Percentiles rank a stretch among this genome's conserved stretches.
Evolutionary conservation across 371 early-diverging fungal species (phyloP).

Genomic region (Mortierella sp.): DNA sequence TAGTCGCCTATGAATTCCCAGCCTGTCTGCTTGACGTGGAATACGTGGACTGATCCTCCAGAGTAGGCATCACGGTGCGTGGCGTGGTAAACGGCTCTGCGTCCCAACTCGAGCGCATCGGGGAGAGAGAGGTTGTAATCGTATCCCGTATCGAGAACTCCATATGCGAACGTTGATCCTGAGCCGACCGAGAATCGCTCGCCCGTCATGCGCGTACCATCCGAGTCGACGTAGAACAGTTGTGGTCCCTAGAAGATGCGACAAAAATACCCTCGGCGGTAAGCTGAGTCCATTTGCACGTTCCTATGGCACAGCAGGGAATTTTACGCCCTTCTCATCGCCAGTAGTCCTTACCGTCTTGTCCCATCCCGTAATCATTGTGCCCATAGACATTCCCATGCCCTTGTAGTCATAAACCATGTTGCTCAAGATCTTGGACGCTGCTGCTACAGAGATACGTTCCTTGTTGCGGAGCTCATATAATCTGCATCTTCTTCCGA

Average conservation of each 20-base stretch:
- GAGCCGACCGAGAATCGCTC: conserved; percentile 98
- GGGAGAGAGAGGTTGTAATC: conserved; percentile 88
- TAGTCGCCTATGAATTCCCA: conserved; percentile 91
- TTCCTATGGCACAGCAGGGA: no score
- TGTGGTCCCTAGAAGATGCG: conserved; percentile 81
- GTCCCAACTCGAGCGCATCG: conserved; percentile 97
- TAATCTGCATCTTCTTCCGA: conserved; percentile 96
- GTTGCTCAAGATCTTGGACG: conserved; percentile 96
- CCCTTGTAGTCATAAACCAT: conserved; percentile 99
- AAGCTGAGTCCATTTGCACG: no score
- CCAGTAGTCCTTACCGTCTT: conserved; percentile 72
- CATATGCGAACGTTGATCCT: conserved; percentile 98
- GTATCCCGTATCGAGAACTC: conserved; percentile 96
- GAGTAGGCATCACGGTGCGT: conserved; percentile 99
- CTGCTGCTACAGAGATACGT: conserved; percentile 99
- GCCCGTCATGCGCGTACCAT: conserved; percentile 94
- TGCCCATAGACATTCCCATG: conserved; percentile 99
- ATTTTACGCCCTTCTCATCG: no score
- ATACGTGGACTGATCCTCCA: conserved; percentile 97
- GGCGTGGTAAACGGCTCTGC: conserved; percentile 98
- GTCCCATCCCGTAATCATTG: conserved; percentile 99
- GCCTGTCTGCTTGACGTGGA: conserved; percentile 92
- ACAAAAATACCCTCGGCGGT: no score
- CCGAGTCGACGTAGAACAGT: conserved; percentile 98
- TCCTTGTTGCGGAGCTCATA: conserved; percentile 98